Conservation (phyloP, 2,329 filamentous ascomycete species). For the Aspergillus luchuensis region DNA sequence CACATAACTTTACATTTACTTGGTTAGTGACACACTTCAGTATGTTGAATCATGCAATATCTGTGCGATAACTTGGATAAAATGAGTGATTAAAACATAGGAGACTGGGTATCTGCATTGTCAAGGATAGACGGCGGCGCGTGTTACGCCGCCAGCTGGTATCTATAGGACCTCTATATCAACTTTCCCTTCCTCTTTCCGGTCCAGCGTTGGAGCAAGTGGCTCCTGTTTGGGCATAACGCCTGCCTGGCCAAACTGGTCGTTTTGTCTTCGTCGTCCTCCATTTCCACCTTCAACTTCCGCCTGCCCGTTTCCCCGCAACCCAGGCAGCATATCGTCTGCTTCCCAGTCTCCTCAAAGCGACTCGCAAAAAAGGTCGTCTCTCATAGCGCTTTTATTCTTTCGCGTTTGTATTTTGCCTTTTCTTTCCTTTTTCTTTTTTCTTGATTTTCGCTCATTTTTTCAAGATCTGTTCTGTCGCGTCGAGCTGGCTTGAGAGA, state of each 20-base stretch:
- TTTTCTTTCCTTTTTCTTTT: constrained; percentile 6
- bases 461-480: constrained; percentile 33
- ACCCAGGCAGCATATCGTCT: not conserved
- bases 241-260: not conserved
- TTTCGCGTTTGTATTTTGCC: constrained; percentile 1
- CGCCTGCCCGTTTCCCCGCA: not conserved
- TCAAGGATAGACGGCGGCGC: not conserved
- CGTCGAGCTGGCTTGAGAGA: constrained; percentile 34
- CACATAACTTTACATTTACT: too few relatives aligned
- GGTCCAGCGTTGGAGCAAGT: not conserved
- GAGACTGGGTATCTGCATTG: not conserved
- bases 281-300: not conserved
- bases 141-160: not conserved
- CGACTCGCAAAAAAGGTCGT: not conserved
- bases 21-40: too few relatives aligned
- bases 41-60: not conserved
- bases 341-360: not conserved
- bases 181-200: not conserved
- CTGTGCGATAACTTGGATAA: not conserved
- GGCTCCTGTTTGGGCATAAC: not conserved
- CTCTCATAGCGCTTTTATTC: constrained; percentile 4
- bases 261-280: not conserved
- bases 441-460: constrained; percentile 14
- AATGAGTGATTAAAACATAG: not conserved
- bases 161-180: not conserved